phyloP scores from a whole-genome alignment of 2,329 filamentous ascomycete species.

The Talaromyces sp. region DNA sequence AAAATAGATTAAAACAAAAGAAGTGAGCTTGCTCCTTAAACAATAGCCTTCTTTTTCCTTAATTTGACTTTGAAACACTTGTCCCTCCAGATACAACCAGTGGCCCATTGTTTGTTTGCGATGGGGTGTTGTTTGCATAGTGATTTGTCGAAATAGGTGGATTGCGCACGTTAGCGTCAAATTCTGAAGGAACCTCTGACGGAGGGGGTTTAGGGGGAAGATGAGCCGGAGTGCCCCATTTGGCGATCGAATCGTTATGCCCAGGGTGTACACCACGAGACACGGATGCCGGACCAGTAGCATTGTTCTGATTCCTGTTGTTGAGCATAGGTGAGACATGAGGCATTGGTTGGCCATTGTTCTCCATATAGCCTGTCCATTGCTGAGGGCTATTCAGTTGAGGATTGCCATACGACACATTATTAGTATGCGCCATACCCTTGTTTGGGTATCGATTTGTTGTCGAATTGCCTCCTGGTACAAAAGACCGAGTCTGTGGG shows the following conservation, averaged over 20 bases:
- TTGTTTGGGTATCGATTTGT: constrained; percentile 28
- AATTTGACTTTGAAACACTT: constrained; percentile 22
- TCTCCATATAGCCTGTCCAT: constrained; percentile 6
- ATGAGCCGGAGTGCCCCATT: constrained; percentile 47
- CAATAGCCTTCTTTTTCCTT: constrained; percentile 73
- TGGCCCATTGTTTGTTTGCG: constrained; percentile 26
- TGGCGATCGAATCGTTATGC: constrained; percentile 38
- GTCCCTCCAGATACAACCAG: constrained; percentile 35
- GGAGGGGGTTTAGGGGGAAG: constrained; percentile 47
- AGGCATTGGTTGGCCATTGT: constrained; percentile 5
- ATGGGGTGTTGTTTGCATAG: constrained; percentile 18
- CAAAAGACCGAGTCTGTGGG: constrained; percentile 87
- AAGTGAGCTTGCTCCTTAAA: constrained; percentile 58
- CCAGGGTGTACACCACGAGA: constrained; percentile 17
- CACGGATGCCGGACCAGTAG: constrained; percentile 12
- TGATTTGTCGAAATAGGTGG: constrained; percentile 15
- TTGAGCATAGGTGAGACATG: constrained; percentile 7
- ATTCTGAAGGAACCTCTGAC: constrained; percentile 37
- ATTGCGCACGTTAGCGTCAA: constrained; percentile 33
- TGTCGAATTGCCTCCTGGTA: constrained; percentile 53
- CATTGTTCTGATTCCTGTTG: constrained; percentile 18
- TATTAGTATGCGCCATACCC: constrained; percentile 22
- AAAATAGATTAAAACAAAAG: constrained; percentile 81
- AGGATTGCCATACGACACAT: constrained; percentile 24
- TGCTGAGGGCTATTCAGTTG: constrained; percentile 19